Evolutionary conservation across 371 early-diverging fungal genomes (phyloP), one percentile per base, ranked within the genome.

Genomic region (Circinella umbellata): DNA sequence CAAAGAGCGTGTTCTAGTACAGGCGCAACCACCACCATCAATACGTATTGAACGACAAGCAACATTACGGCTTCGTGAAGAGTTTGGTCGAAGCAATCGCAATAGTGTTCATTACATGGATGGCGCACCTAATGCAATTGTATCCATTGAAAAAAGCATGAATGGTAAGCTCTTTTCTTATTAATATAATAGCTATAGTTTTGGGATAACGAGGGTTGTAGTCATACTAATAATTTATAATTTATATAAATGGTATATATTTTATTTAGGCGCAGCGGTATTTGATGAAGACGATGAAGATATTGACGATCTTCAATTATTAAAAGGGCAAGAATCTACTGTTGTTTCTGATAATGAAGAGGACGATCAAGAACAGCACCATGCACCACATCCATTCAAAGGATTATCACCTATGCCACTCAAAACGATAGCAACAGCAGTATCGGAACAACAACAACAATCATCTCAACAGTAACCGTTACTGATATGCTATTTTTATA

Each of bases 71-170:
- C n/a, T 71, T 7, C 68, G 69, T 4, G 64, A 72, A 13, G 69
- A 76, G 20, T 64, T 35, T 42, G 71, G 64, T 13, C 69, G 79
- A 14, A 79, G 71, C n/a, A 78, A 78, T 62, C 79, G 85, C 54
- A 87, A 87, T n/a, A 83, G 83, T 66, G 70, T 80, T 1, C 71
- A 79, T 66, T 87, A 84, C 51, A 67, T 75, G 63, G 78, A 82
- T 46, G 76, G 73, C 53, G 84, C 83, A 4, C 85, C 87, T 3
- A 75, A 78, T 34, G 73, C 70, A 20, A 77, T 84, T 17, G 82
- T 84, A 1, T 76, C 70, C 1, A 59, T 85, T 27, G 85, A 87
- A 69, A 67, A 73, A 47, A 36, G 62, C 18, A 73, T 81, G 68
- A 79, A 80, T 64, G 82, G 82, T 82, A 74, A 73, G 51, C 4